Base-by-base conservation (phyloP, 176 grass and related monocot genomes). In the Thinopyrum elongatum region DNA sequence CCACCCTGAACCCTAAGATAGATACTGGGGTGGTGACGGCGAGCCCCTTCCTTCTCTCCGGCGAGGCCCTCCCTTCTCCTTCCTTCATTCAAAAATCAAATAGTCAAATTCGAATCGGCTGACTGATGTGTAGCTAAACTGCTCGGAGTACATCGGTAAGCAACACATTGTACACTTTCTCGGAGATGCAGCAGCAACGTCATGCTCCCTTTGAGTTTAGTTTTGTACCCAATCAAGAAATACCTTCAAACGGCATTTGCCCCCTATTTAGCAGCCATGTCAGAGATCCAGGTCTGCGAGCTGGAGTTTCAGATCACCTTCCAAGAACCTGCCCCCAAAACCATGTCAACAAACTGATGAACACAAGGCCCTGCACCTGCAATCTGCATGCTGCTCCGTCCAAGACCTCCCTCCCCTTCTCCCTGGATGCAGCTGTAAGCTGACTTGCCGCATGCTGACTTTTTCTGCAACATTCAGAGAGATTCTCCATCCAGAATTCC, bases 281-380 rank as follows among this genome's bases (percentile, higher is more conserved):
- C 33, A 42, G 62, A 84, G 73, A n/a, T 79, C 26, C 70, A 80
- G 63, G 22, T 55, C 31, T 47, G 83, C 47, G 29, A 62, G 46
- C 22, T n/a, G 68, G 58, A 10, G 36, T 39, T 41, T 71, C 19
- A 28, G 27, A 76, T 87, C 89, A 87, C 77, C 85, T 91, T 91
- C 85, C 85, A 87, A 87, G 85, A 87, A 91, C 76, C 49, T 60
- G 60, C 76, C 59, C 26, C n/a, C 15, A 69, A 77, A 70, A n/a
- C 49, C 33, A 70, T n/a, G 88, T 77, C 83, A 91, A 78, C 78
- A 91, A 58, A 76, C 60, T 80, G 7, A 63, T 76, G 38, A 80
- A 44, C 84, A 87, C 84, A 74, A 80, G 44, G 80, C 10, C 12
- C 42, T 44, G 42, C 42, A 44, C 80, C 51, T 71, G 79, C 78